These are phyloP conservation scores for Backusella westeae DNA, from an alignment of 192 early-diverging fungal species.

Conservation along the genomic window DNA sequence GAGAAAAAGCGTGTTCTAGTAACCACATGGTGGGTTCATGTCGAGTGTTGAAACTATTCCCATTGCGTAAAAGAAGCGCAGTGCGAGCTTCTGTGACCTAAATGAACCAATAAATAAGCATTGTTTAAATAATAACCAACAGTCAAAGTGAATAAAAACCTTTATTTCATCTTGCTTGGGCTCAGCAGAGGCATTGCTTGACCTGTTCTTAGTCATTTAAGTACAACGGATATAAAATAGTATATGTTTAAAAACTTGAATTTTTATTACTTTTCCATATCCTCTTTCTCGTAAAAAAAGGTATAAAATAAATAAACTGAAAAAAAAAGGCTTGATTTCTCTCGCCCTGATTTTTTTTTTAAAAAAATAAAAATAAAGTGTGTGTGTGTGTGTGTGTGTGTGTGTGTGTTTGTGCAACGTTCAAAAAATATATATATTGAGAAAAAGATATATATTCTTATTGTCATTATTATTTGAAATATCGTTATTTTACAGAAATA, in stretches of 20 bases:
- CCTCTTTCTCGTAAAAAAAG: not conserved
- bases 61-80: slow-evolving; percentile 26
- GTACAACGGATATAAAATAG: not conserved
- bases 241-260: not conserved
- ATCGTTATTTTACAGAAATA: slow-evolving; percentile 2
- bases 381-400: not conserved
- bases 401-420: not conserved
- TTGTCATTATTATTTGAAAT: not conserved
- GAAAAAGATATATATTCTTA: too few relatives aligned
- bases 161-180: not conserved
- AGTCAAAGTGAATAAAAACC: not conserved
- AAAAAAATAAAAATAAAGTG: not conserved
- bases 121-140: not conserved
- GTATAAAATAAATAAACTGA: not conserved
- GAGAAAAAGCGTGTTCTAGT: slow-evolving; percentile 35
- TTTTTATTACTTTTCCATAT: not conserved
- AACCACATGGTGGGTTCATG: slow-evolving; percentile 40
- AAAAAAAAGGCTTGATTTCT: not conserved
- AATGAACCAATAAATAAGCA: not conserved
- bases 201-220: not conserved
- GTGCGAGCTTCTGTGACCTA: slow-evolving; percentile 28
- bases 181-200: not conserved
- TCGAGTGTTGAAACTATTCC: slow-evolving; percentile 9
- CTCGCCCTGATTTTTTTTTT: not conserved
- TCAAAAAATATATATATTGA: not conserved